phyloP scores from a whole-genome alignment of 2,329 filamentous ascomycete genomes.

The Pseudocercospora macadamiae region DNA sequence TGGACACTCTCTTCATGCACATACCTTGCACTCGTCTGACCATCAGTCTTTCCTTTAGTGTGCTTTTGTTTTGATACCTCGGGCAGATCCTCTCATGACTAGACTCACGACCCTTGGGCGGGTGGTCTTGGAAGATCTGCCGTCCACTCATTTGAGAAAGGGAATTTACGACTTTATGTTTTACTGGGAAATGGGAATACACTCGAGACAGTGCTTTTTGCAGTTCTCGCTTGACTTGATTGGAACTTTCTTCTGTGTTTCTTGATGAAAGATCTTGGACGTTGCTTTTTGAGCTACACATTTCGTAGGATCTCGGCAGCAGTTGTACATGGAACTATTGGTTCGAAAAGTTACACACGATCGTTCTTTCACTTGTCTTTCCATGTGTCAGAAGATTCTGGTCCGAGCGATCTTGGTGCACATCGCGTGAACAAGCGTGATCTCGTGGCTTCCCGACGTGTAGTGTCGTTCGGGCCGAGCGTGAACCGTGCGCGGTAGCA shows the following conservation, averaged over 20 bases:
- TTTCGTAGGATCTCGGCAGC: constrained; percentile 6
- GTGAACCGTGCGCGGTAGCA: background rate
- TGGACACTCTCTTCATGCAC: constrained; percentile 14
- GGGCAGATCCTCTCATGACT: constrained; percentile 30
- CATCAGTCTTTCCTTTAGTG: constrained; percentile 12
- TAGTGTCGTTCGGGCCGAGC: background rate
- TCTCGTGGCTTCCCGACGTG: no score
- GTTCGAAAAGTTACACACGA: background rate
- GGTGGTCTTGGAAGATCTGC: constrained; percentile 28
- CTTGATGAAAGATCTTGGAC: background rate
- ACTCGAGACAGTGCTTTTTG: constrained; percentile 1
- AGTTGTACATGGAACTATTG: constrained; percentile 6
- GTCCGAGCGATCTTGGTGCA: no score
- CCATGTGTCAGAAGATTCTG: background rate
- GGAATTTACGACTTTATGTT: constrained; percentile 24
- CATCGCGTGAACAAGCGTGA: no score
- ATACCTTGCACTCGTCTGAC: constrained; percentile 12
- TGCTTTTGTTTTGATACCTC: constrained; percentile 21
- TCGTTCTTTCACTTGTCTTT: background rate
- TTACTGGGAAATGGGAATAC: background rate
- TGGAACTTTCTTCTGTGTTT: background rate
- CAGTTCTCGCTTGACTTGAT: background rate
- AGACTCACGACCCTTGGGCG: constrained; percentile 24
- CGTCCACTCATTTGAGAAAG: constrained; percentile 34
- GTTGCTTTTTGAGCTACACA: constrained; percentile 6